A percentile compares a stretch with the other conserved stretches of the same genome.
Conservation (phyloP, 2,329 filamentous ascomycete species). For the Whalleya microplaca region DNA sequence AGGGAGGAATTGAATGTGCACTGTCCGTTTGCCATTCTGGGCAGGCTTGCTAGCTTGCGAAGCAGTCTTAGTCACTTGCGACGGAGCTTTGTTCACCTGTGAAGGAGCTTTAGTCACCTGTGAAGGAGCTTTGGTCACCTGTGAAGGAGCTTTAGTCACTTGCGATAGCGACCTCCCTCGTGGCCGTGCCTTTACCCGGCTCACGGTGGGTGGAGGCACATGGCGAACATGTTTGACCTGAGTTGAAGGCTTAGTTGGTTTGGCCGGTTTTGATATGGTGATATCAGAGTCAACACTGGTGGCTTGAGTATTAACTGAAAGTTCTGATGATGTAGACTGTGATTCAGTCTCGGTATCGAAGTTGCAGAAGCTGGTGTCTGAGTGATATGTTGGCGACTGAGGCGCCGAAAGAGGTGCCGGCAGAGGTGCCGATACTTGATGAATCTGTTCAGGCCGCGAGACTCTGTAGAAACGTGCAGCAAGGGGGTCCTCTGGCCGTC, state of each 20-base stretch:
- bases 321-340: conserved; percentile 41
- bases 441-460: conserved; percentile 23
- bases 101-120: conserved; percentile 32
- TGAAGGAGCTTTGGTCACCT: conserved; percentile 26
- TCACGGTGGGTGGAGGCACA: conserved; percentile 28
- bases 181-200: conserved; percentile 31
- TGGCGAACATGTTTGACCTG: conserved; percentile 37
- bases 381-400: conserved; percentile 33
- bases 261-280: conserved; percentile 19
- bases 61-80: conserved; percentile 28
- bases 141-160: conserved; percentile 30
- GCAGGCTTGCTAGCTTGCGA: conserved; percentile 24
- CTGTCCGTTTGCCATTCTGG: conserved; percentile 30
- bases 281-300: conserved; percentile 42
- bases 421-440: conserved; percentile 25
- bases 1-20: conserved; percentile 37
- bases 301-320: conserved; percentile 44
- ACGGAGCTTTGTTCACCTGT: conserved; percentile 20
- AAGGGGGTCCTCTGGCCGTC: conserved; percentile 30
- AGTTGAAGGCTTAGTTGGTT: conserved; percentile 25
- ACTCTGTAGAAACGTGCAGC: conserved; percentile 37
- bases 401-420: conserved; percentile 27
- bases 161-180: conserved; percentile 30
- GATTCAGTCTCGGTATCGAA: conserved; percentile 42
- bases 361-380: conserved; percentile 32